phyloP scores from a whole-genome alignment of 805 yeast species.

The Monosporozyma aerobia region DNA sequence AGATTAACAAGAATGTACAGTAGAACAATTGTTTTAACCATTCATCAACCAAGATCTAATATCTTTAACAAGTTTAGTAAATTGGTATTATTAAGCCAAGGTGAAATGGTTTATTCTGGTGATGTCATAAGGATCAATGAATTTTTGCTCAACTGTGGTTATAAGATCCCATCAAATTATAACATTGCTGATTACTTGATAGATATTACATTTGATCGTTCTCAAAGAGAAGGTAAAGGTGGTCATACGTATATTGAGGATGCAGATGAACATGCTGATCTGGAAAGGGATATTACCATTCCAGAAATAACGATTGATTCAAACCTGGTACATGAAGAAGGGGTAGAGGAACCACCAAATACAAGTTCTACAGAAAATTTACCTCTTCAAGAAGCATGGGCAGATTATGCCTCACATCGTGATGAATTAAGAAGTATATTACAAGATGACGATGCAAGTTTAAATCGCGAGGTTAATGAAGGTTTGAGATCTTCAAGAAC shows the following conservation, averaged over 20 bases:
- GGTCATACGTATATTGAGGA: background rate
- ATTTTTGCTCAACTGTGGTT: constrained; percentile 68
- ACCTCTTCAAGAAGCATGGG: constrained; percentile 63
- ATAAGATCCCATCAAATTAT: constrained; percentile 77
- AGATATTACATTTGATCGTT: constrained; percentile 69
- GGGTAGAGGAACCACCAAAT: background rate
- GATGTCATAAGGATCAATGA: constrained; percentile 65
- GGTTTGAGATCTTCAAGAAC: background rate
- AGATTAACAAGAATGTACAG: constrained; percentile 70
- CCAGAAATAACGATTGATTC: background rate
- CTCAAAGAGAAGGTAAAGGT: constrained; percentile 4
- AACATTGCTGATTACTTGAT: constrained; percentile 90
- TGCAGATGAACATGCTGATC: background rate
- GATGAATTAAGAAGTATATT: constrained; percentile 45
- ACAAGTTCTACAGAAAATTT: constrained; percentile 35
- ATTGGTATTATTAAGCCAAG: constrained; percentile 70
- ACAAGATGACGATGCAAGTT: constrained; percentile 11
- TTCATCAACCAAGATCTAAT: constrained; percentile 95
- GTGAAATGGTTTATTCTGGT: constrained; percentile 82
- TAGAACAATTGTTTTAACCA: constrained; percentile 85
- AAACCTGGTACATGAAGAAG: background rate
- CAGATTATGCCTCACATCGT: constrained; percentile 71
- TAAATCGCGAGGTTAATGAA: constrained; percentile 6
- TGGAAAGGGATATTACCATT: constrained; percentile 2
- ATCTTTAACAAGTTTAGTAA: constrained; percentile 87